phyloP scores from a whole-genome alignment of 1,139 yeast species.

The Sugiyamaella castrensis region DNA sequence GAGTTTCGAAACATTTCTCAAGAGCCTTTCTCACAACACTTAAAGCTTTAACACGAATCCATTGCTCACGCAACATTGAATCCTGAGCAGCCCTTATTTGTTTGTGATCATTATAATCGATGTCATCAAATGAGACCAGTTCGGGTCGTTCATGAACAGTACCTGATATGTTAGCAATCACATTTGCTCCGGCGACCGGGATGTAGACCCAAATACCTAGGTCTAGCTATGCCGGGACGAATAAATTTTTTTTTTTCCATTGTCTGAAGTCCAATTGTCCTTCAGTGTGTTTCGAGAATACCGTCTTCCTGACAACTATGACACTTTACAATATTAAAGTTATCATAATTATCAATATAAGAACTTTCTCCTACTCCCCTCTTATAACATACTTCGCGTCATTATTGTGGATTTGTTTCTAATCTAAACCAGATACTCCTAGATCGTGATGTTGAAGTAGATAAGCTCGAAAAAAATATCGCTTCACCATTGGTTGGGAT shows the following conservation, averaged over 20 bases:
- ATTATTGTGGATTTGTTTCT: constrained; percentile 1
- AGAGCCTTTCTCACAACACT: constrained; percentile 70
- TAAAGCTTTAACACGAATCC: constrained; percentile 67
- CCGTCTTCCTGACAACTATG: no score
- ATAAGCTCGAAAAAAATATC: constrained; percentile 7
- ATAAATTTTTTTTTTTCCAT: no score
- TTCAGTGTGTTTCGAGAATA: no score
- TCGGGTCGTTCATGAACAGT: constrained; percentile 62
- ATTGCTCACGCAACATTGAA: constrained; percentile 76
- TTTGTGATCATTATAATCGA: constrained; percentile 65
- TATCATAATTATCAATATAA: no score
- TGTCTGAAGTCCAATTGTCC: no score
- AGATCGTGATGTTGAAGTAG: background rate
- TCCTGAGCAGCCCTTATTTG: constrained; percentile 72
- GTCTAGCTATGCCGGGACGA: no score
- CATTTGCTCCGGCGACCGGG: background rate
- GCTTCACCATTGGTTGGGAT: constrained; percentile 8
- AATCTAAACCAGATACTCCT: no score
- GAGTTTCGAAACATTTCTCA: constrained; percentile 57
- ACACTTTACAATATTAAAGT: no score
- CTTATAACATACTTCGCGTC: constrained; percentile 9
- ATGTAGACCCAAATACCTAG: no score
- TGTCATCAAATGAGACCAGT: constrained; percentile 78
- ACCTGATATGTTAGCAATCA: constrained; percentile 16
- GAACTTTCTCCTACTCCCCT: no score